These are phyloP conservation scores for Beta macrorhiza DNA, from an alignment of 179 eudicot genomes.

Conservation along the genomic window DNA sequence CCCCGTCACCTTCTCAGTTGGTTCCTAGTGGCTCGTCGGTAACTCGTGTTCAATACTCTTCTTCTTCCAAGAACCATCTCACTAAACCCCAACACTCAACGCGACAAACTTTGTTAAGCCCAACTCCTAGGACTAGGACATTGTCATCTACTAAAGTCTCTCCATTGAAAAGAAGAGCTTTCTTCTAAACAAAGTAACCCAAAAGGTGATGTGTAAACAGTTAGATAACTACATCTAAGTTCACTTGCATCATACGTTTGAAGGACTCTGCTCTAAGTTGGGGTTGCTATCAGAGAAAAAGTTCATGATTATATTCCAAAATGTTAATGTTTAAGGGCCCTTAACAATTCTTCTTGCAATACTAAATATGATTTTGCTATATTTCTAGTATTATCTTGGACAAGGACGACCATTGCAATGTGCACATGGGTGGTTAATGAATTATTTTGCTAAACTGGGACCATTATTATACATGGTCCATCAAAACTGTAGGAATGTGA, in stretches of 20 bases:
- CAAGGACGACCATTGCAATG: background rate
- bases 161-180: constrained; percentile 26
- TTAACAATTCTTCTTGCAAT: background rate
- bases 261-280: background rate
- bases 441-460: constrained; percentile 14
- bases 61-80: constrained; percentile 19
- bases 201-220: background rate
- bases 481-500: background rate
- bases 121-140: constrained; percentile 11
- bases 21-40: constrained; percentile 7
- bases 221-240: background rate
- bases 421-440: constrained; percentile 19
- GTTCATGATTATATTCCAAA: too few relatives aligned
- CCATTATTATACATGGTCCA: constrained; percentile 13
- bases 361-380: background rate
- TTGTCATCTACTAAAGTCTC: constrained; percentile 19
- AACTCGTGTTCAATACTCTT: too few relatives aligned
- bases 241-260: background rate
- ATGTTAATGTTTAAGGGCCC: background rate
- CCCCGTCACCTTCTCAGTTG: constrained; percentile 18
- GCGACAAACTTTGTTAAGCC: constrained; percentile 10
- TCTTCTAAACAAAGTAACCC: constrained; percentile 13
- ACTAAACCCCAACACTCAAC: background rate
- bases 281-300: background rate
- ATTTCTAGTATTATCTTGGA: background rate